phyloP scores from a whole-genome alignment of 2,329 filamentous ascomycete species.

The Trichoderma afroharzianum region DNA sequence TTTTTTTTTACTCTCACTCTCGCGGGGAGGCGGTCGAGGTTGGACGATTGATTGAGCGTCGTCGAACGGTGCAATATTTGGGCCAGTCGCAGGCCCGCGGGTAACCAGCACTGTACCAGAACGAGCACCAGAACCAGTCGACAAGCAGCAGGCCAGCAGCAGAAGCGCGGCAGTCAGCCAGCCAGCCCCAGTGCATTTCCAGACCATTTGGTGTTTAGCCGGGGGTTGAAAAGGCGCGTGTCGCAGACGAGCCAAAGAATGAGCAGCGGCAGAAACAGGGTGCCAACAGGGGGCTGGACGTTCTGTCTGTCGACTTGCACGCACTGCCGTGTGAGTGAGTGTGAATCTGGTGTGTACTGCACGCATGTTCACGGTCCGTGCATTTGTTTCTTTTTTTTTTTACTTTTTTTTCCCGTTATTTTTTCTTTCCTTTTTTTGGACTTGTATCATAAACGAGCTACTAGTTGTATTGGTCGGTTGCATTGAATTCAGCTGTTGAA shows the following conservation, averaged over 20 bases:
- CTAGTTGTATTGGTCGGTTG: neutral
- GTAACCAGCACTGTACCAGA: neutral
- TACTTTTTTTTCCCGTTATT: neutral
- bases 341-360: neutral
- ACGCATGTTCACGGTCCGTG: neutral
- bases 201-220: neutral
- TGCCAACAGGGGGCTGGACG: slow-evolving; percentile 11
- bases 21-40: neutral
- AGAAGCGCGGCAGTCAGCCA: slow-evolving; percentile 2
- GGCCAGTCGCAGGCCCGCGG: neutral
- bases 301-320: neutral
- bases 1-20: neutral
- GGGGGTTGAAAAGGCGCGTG: slow-evolving; percentile 11
- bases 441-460: neutral
- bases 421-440: too few species aligned
- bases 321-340: neutral
- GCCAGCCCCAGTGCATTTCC: slow-evolving; percentile 1
- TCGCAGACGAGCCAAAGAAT: slow-evolving; percentile 21
- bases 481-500: neutral
- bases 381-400: neutral
- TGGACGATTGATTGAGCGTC: neutral
- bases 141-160: neutral
- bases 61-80: neutral
- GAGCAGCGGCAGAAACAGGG: slow-evolving; percentile 18
- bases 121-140: neutral